Evolutionary conservation across 2,329 filamentous ascomycete species (phyloP), one percentile per base, ranked within the genome.

Genomic region (Trichocomaceae sp.): DNA sequence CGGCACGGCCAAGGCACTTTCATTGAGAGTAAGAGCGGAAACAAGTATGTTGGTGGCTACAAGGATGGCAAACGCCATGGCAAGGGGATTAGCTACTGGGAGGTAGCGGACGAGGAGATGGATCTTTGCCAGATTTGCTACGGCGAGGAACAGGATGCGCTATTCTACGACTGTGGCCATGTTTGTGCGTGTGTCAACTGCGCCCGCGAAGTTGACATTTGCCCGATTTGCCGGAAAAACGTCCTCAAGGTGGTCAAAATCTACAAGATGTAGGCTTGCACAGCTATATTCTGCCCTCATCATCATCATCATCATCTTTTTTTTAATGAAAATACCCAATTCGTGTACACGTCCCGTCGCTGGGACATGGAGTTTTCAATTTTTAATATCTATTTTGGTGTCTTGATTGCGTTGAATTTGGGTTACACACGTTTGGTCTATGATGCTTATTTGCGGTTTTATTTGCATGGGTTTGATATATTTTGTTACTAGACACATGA

Each of bases 101-200:
- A 81, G 61, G 78, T 81, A 23, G 82, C 82, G 2, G 81, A 84
- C 53, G 81, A 84, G 55, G 79, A 83, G 58, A 77, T 79, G 66
- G 74, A 78, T 46, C 64, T 80, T 5, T 85, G 83, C 64, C 75
- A 80, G 55, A 84, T 85, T 55, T 85, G 83, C 71, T 85, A 80
- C 66, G 77, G 79, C n/a, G 76, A 78, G 45, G 77, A 78, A 42
- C 79, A 82, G 52, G 79, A 83, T 57, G 79, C 81, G 4, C 75
- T 82, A 6, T 84, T 85, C 64, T 82, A 81, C 60, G 80, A 82
- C 59, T 85, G 83, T 59, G 83, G 83, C 0, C 83, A 85, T 62
- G 79, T 85, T 17, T 78, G 82, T 46, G 79, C 82, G 3, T 85
- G 83, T 59, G 69, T 81, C 55, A 70, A 70, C n/a, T 85, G 83